phyloP scores from a whole-genome alignment of 2,329 filamentous ascomycete species.

The Diplodia scrobiculata region DNA sequence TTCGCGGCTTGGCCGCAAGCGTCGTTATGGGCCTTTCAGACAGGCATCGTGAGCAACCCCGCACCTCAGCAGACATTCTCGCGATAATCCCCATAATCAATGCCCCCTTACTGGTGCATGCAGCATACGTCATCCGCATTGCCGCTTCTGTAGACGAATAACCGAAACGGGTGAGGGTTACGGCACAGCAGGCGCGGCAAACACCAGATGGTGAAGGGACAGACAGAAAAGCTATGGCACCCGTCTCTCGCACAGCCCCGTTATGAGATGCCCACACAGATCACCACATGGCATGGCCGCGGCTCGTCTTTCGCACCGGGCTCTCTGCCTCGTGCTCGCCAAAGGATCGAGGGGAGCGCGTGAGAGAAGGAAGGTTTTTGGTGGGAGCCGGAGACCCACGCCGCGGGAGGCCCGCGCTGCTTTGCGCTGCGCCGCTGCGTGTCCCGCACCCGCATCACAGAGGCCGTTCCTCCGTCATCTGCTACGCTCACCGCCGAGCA shows the following conservation, averaged over 20 bases:
- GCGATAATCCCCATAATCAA: constrained; percentile 22
- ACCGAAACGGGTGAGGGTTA: not conserved
- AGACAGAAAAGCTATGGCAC: not conserved
- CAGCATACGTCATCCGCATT: constrained; percentile 10
- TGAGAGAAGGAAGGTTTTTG: not conserved
- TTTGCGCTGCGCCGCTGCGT: not conserved
- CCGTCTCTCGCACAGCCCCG: not conserved
- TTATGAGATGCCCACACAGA: constrained; percentile 12
- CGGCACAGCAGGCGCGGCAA: constrained; percentile 23
- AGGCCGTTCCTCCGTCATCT: constrained; percentile 14
- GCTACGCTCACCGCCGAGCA: constrained; percentile 19
- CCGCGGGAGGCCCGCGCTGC: not conserved
- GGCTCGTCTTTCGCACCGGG: not conserved
- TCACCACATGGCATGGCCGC: not conserved
- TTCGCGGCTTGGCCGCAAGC: not conserved
- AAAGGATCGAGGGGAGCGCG: constrained; percentile 3
- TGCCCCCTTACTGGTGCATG: constrained; percentile 16
- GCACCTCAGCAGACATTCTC: constrained; percentile 25
- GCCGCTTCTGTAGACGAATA: not conserved
- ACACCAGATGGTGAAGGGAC: not conserved
- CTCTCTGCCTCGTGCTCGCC: constrained; percentile 1
- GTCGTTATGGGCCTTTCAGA: not conserved
- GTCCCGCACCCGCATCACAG: not conserved
- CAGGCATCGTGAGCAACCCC: not conserved
- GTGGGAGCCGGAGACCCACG: not conserved